phyloP scores from a whole-genome alignment of 163 green algal genomes.

The Coccomyxa subellipsoidea region DNA sequence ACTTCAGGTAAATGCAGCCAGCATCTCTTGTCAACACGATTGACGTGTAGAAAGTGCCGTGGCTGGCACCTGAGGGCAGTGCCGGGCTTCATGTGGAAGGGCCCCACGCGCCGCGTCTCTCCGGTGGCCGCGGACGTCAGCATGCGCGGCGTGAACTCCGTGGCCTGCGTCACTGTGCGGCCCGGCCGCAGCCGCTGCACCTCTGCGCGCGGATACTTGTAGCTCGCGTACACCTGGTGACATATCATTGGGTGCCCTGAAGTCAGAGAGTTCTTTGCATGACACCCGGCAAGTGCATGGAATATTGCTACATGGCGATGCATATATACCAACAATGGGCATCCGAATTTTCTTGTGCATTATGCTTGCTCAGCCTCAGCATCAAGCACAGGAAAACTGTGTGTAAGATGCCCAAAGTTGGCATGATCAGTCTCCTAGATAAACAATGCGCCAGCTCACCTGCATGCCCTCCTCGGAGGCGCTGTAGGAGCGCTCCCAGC shows the following conservation, averaged over 20 bases:
- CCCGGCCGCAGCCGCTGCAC: constrained; percentile 8
- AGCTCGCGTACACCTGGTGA: constrained; percentile 18
- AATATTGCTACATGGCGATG: too few relatives aligned
- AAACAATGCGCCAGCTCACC: neutral
- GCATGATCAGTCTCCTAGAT: neutral
- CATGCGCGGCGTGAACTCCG: constrained; percentile 13
- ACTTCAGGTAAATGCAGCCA: too few relatives aligned
- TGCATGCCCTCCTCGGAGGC: constrained; percentile 3
- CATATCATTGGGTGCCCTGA: too few relatives aligned
- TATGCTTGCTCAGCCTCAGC: too few relatives aligned
- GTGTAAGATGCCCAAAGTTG: too few relatives aligned
- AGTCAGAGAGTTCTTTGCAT: too few relatives aligned
- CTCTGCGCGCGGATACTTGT: constrained; percentile 24
- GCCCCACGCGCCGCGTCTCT: constrained; percentile 12
- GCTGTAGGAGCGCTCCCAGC: constrained; percentile 1
- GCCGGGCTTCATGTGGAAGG: constrained; percentile 19
- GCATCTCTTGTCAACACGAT: too few relatives aligned
- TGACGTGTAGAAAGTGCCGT: neutral
- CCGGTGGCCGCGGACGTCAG: neutral
- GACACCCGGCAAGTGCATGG: too few relatives aligned
- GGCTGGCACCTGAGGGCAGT: neutral
- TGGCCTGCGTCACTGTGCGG: neutral
- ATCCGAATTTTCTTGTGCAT: neutral
- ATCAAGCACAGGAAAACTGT: too few relatives aligned
- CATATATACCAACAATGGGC: neutral